A percentile compares a stretch with the other conserved stretches of the same genome.
Evolutionary conservation across 352 stramenopile species (phyloP).

Genomic region (Pythium oligandrum): DNA sequence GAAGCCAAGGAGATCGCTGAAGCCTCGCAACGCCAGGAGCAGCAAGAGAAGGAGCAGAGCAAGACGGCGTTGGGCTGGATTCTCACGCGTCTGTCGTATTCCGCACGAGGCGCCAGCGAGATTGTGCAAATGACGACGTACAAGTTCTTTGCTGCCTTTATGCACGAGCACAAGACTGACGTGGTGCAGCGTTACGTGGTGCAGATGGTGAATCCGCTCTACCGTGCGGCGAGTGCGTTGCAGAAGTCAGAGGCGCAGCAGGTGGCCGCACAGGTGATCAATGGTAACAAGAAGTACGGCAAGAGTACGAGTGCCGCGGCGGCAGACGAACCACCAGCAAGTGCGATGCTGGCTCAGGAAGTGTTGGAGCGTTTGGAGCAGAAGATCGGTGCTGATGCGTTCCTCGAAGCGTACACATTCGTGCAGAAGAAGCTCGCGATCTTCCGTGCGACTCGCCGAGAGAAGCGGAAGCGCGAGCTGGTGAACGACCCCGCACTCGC

Average conservation of each 20-base stretch:
- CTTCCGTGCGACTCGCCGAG: conserved; percentile 64
- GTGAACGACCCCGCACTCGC: conserved; percentile 70
- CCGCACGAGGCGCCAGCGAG: conserved; percentile 47
- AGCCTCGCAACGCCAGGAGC: conserved; percentile 29
- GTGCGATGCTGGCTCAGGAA: conserved; percentile 68
- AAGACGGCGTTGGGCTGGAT: conserved; percentile 78
- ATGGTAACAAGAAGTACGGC: neutral
- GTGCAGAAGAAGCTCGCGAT: conserved; percentile 78
- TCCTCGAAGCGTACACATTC: conserved; percentile 80
- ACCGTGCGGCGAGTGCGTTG: conserved; percentile 49
- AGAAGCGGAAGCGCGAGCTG: conserved; percentile 74
- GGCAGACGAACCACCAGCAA: conserved; percentile 28
- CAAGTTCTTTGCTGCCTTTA: conserved; percentile 81
- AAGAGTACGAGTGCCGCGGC: neutral
- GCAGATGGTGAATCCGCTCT: conserved; percentile 84
- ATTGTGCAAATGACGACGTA: conserved; percentile 72
- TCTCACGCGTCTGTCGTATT: conserved; percentile 79
- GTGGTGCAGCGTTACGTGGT: conserved; percentile 60
- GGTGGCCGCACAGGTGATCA: neutral
- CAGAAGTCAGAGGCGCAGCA: conserved; percentile 21
- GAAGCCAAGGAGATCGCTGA: conserved; percentile 10
- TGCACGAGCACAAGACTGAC: conserved; percentile 44
- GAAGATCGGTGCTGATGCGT: conserved; percentile 65
- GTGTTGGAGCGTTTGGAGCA: conserved; percentile 83
- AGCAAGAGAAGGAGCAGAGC: conserved; percentile 44